Evolutionary conservation across 1,284 basidiomycete species (phyloP), one percentile per base, ranked within the genome.

Genomic region (Ustilago tritici): DNA sequence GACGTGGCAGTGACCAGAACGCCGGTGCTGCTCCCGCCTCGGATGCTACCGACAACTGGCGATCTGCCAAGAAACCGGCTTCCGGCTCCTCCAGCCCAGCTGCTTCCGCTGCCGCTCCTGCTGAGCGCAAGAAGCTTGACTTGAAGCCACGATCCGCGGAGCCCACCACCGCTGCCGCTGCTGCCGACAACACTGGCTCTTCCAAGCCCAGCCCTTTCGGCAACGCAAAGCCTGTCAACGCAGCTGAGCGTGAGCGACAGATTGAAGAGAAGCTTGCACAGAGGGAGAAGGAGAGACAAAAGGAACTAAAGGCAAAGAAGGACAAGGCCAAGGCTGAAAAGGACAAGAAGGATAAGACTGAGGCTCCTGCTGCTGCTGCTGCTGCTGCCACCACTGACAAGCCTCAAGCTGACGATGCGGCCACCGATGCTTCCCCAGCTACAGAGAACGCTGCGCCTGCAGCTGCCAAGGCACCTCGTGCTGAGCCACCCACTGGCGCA

Each of bases 181-280:
- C 93, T 4, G 87, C 94, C 46, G 91, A 92, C 1, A 92, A 92
- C 6, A 91, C 92, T 5, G 92, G 31, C 55, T 69, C 84, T 23
- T 40, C 84, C 35, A 76, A 86, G 58, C 59, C 88, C 17, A 87
- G 90, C 84, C 95, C 95, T 2, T 98, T 98, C 85, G 96, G 96
- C 65, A 89, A 90, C 59, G 96, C 96, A 47, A 94, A 93, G 82
- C 95, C 95, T 14, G 92, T 98, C 38, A 94, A 98, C 86, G 91
- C 92, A 9, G 88, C 92, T 23, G 88, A 90, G 3, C 91, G 91
- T 63, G 95, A 98, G 84, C 90, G 90, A 60, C 92, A 91, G 84
- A 91, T 94, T 11, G 86, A 90, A 34, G 90, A 92, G 57, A 78
- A 77, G 65, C 72, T 85, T 36, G 61, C 66, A n/a, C 70, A 80